Evolutionary conservation across 768 basidiomycete genomes (phyloP), one percentile per base, ranked within the genome.

Genomic region (Leccinum boreale): DNA sequence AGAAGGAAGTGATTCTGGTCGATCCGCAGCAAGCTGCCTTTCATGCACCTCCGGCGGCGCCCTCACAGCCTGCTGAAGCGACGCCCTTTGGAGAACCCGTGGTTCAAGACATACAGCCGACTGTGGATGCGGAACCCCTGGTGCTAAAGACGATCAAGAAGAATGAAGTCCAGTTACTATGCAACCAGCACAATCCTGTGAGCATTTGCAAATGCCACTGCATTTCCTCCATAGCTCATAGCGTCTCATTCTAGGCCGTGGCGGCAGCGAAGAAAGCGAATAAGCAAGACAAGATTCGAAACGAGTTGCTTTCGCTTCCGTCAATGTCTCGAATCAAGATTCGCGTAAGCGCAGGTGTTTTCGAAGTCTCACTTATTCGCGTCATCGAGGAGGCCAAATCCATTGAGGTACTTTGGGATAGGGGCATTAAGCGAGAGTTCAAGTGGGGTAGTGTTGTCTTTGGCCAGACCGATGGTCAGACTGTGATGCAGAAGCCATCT

Each of bases 161-260:
- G 73, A 69, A 80, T 8, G 85, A 86, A 63, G 81, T 92, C 4
- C 85, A 91, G 62, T 77, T 93, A 12, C 72, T 95, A 4, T 98
- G 95, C 68, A 75, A 86, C 2, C 87, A 90, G 64, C 95, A 98
- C 68, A 98, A 97, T 65, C 94, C 94, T 9, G 94, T 95, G 69
- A 61, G 92, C 79, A 44, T 52, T 53, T 42, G 35, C 17, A 45
- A 15, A 46, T 8, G 14, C 21, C 10, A 23, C 17, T 46, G 29
- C 33, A 24, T 46, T 11, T 9, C 2, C 3, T 15, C 1, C 23
- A 3, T 51, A 11, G 29, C 15, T 59, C 6, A 57, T 57, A 36
- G 23, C 10, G 9, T 50, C 7, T 52, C 59, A 9, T 62, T 36
- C 10, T 62, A 95, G 93, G 85, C 81, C 48, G 77, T 90, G 54